A percentile compares a stretch with the other conserved stretches of the same genome.
Evolutionary conservation across 257 asterid species (phyloP).

Genomic region (Forsythia suspensa): DNA sequence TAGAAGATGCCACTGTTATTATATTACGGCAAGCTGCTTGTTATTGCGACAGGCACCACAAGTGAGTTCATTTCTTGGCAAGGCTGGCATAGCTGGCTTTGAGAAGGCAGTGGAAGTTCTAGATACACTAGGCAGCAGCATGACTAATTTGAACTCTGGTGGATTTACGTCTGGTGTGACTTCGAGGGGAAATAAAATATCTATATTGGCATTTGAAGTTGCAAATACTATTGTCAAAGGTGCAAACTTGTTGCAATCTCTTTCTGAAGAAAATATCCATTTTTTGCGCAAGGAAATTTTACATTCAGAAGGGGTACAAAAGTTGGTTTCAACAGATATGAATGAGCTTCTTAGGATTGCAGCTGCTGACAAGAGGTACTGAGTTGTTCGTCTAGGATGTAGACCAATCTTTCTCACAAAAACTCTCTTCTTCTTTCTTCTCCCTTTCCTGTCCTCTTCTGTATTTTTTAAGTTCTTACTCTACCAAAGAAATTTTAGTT

Average conservation of each 20-base stretch:
- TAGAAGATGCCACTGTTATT: slow-evolving; percentile 13
- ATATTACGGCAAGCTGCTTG: not conserved
- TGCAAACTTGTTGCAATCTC: slow-evolving; percentile 74
- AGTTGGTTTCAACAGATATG: slow-evolving; percentile 80
- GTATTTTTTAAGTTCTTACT: not conserved
- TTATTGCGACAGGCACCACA: slow-evolving; percentile 63
- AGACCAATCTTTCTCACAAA: slow-evolving; percentile 9
- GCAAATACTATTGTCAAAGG: slow-evolving; percentile 96
- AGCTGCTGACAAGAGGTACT: slow-evolving; percentile 93
- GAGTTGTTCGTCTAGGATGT: slow-evolving; percentile 1
- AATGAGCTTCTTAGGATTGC: slow-evolving; percentile 87
- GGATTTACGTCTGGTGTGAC: slow-evolving; percentile 74
- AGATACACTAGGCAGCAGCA: slow-evolving; percentile 95
- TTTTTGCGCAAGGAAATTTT: slow-evolving; percentile 73
- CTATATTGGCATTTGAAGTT: slow-evolving; percentile 89
- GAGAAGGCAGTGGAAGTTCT: slow-evolving; percentile 97
- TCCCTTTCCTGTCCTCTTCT: not conserved
- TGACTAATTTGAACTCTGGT: slow-evolving; percentile 87
- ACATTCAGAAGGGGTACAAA: slow-evolving; percentile 78
- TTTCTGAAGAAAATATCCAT: slow-evolving; percentile 74
- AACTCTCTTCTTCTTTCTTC: slow-evolving; percentile 2
- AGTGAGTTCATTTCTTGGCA: slow-evolving; percentile 84
- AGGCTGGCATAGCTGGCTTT: slow-evolving; percentile 85
- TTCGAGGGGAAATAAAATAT: slow-evolving; percentile 74
- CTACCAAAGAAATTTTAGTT: not conserved